Percentiles rank a stretch among this genome's conserved stretches.
These are phyloP conservation scores for Kandelia obovata DNA, from an alignment of 345 rosid genomes.

Conservation along the genomic window DNA sequence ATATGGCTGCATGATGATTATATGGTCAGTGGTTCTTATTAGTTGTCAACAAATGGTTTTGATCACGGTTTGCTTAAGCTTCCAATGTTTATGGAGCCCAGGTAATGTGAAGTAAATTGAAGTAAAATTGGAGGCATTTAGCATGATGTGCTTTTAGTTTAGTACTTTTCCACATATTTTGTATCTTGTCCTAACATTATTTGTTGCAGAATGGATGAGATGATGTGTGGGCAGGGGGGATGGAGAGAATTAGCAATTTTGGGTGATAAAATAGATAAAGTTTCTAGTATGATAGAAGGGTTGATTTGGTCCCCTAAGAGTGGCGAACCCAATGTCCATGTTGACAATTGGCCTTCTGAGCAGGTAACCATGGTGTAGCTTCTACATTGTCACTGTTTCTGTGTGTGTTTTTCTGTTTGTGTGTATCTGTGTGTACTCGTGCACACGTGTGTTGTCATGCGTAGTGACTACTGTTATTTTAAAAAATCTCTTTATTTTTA, in stretches of 20 bases:
- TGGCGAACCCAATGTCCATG: constrained; percentile 37
- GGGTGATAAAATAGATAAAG: constrained; percentile 77
- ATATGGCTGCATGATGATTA: background rate
- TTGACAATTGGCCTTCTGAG: constrained; percentile 53
- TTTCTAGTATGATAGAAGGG: constrained; percentile 84
- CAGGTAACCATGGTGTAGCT: constrained; percentile 33
- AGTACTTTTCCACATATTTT: background rate
- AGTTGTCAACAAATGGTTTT: background rate
- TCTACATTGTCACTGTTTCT: no score
- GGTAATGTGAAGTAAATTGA: background rate
- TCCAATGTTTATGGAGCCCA: background rate
- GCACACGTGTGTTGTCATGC: background rate
- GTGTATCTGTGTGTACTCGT: background rate
- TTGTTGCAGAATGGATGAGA: constrained; percentile 84
- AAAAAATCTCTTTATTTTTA: no score
- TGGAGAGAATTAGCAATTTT: constrained; percentile 83
- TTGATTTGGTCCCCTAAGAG: constrained; percentile 78
- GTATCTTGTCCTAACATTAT: background rate
- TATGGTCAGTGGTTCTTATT: background rate
- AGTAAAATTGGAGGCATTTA: background rate
- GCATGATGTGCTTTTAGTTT: background rate
- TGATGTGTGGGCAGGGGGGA: constrained; percentile 97
- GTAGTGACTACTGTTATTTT: background rate
- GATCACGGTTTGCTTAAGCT: background rate
- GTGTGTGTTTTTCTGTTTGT: no score